phyloP scores from a whole-genome alignment of 108 stramenopile genomes.

The Conticribra weissflogii region DNA sequence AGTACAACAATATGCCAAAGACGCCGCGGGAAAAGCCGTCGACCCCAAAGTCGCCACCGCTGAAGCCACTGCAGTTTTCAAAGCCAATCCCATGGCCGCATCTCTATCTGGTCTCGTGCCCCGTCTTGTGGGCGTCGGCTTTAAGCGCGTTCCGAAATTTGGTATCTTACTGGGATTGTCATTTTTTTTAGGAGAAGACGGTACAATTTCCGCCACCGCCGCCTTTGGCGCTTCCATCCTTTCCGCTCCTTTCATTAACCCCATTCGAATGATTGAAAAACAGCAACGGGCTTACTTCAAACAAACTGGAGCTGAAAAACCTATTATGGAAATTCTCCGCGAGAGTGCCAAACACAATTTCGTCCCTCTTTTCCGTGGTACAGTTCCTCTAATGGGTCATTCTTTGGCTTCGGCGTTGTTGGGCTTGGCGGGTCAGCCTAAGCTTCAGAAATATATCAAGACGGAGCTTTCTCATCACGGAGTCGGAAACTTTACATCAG shows the following conservation, averaged over 20 bases:
- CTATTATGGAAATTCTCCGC: constrained; percentile 82
- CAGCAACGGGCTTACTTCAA: constrained; percentile 93
- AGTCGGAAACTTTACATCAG: constrained; percentile 79
- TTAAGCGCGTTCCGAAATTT: constrained; percentile 94
- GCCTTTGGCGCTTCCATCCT: constrained; percentile 87
- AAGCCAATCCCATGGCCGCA: constrained; percentile 78
- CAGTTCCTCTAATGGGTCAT: constrained; percentile 92
- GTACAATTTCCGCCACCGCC: constrained; percentile 71
- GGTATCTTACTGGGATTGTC: constrained; percentile 88
- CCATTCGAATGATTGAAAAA: constrained; percentile 96
- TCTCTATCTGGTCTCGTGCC: constrained; percentile 81
- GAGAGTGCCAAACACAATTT: constrained; percentile 85
- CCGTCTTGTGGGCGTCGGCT: constrained; percentile 89
- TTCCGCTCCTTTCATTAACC: constrained; percentile 91
- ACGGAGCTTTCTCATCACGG: constrained; percentile 57
- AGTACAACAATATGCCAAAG: constrained; percentile 94
- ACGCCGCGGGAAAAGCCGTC: constrained; percentile 80
- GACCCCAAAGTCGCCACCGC: constrained; percentile 80
- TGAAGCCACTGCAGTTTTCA: constrained; percentile 87
- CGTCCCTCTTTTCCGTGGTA: constrained; percentile 89
- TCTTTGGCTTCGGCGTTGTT: constrained; percentile 86
- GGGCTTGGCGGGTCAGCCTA: constrained; percentile 92
- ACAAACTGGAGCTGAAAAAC: constrained; percentile 82
- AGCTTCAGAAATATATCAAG: constrained; percentile 91
- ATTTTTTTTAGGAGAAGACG: constrained; percentile 86